Evolutionary conservation across 257 asterid genomes (phyloP).

Genomic region (Solanum peruvianum): DNA sequence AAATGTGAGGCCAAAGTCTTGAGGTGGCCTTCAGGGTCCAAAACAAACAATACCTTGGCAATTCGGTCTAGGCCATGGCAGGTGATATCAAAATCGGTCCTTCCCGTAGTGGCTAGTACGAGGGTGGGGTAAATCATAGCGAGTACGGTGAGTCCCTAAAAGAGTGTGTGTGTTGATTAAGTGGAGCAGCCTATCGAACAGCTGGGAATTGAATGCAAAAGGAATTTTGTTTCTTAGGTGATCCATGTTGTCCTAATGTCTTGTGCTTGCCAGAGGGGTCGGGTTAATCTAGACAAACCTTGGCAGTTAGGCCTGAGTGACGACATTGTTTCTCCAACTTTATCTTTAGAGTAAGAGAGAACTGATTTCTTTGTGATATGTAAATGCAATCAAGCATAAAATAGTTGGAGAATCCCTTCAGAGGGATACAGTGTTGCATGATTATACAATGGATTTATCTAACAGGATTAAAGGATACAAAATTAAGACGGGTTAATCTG

Average conservation of each 20-base stretch:
- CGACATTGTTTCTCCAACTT: not conserved
- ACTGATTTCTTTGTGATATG: not conserved
- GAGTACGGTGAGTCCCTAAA: not conserved
- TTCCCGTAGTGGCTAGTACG: not conserved
- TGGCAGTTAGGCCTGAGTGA: not conserved
- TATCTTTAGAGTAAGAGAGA: not conserved
- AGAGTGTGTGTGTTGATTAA: not conserved
- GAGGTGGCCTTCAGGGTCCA: not conserved
- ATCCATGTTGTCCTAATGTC: not conserved
- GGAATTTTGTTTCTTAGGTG: not conserved
- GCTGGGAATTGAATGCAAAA: not conserved
- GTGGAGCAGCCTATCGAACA: not conserved
- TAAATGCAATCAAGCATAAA: not conserved
- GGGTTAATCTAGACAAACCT: not conserved
- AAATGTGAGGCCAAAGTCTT: not conserved
- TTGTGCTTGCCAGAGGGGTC: not conserved
- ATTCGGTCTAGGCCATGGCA: not conserved
- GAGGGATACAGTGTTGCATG: not conserved
- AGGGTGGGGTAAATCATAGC: not conserved
- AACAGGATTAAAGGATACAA: not conserved
- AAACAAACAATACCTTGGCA: not conserved
- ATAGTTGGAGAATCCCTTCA: not conserved
- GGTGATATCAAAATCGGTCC: not conserved
- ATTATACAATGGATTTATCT: not conserved
- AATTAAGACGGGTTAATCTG: not conserved